Evolutionary conservation across 768 basidiomycete genomes (phyloP), one percentile per base, ranked within the genome.

Genomic region (Psilocybe cubensis): DNA sequence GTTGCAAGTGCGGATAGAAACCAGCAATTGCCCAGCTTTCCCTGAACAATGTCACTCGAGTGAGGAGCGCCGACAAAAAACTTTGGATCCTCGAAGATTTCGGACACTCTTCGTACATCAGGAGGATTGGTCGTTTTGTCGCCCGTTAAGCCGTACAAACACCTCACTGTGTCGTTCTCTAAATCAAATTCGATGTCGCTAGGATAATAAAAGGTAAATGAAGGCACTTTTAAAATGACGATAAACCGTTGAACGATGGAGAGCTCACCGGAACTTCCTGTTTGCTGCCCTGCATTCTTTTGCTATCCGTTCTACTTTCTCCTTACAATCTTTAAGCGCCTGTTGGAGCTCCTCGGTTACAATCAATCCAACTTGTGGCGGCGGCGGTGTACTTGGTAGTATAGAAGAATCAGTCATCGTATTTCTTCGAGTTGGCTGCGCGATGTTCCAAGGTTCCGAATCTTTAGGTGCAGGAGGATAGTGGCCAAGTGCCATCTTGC

Each of bases 171-270:
- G 62, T 82, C 79, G 35, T 74, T 74, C 53, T 78, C 79, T 3
- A 83, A 65, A 61, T 83, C 82, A 53, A 82, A 83, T 59, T 80
- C 81, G 31, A 78, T 70, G 64, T 84, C 83, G 56, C 81, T 83
- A 17, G 14, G 58, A 33, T 28, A 31, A 21, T 11, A 25, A 41
- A 40, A 23, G 18, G 27, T 46, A 35, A 6, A 1, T 3, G 29
- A 44, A 40, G 21, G 14, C 4, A 47, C 8, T 23, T 28, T 20
- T 23, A 35, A 29, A 27, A 7, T 5, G 7, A 23, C 12, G 21
- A 27, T n/a, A n/a, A 41, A 11, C 24, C 38, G 27, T n/a, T 10
- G 18, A 21, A 3, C 70, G 27, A n/a, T n/a, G n/a, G n/a, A n/a
- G n/a, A n/a, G n/a, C n/a, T n/a, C 45, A 82, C 82, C 82, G 70